Evolutionary conservation across 2,329 filamentous ascomycete genomes (phyloP).

Genomic region (Fonsecaea multimorphosa): DNA sequence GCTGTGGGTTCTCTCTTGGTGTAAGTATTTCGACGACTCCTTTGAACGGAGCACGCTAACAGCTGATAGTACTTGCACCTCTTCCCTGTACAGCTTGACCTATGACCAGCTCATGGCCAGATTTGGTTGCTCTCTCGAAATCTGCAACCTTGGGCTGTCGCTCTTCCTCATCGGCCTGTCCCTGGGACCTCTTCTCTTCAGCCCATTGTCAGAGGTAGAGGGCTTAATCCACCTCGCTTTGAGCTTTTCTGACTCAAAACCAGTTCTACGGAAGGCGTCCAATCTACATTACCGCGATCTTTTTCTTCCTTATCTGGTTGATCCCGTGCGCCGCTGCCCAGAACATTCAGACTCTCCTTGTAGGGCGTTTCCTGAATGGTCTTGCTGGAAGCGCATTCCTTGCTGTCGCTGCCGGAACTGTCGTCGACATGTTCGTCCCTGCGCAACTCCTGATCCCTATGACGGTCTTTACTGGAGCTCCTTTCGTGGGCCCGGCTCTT

Average conservation of each 20-base stretch:
- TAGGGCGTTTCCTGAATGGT: slow-evolving; percentile 72
- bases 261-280: slow-evolving; percentile 80
- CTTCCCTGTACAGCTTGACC: slow-evolving; percentile 83
- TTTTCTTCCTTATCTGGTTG: slow-evolving; percentile 76
- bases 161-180: slow-evolving; percentile 34
- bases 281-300: slow-evolving; percentile 77
- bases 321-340: slow-evolving; percentile 80
- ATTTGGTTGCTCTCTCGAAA: slow-evolving; percentile 54
- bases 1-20: slow-evolving; percentile 68
- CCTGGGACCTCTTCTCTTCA: slow-evolving; percentile 50
- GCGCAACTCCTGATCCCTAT: slow-evolving; percentile 73
- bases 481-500: slow-evolving; percentile 62
- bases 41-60: not conserved
- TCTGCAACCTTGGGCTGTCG: slow-evolving; percentile 44
- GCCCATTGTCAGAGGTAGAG: slow-evolving; percentile 55
- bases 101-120: slow-evolving; percentile 65
- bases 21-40: slow-evolving; percentile 73
- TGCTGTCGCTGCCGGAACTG: slow-evolving; percentile 72
- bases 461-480: slow-evolving; percentile 71
- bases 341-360: slow-evolving; percentile 78
- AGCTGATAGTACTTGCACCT: slow-evolving; percentile 67
- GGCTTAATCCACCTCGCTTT: slow-evolving; percentile 48
- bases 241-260: slow-evolving; percentile 41
- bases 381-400: slow-evolving; percentile 63
- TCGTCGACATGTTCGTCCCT: slow-evolving; percentile 72